phyloP scores from a whole-genome alignment of 805 yeast species.

The Torulaspora indica region DNA sequence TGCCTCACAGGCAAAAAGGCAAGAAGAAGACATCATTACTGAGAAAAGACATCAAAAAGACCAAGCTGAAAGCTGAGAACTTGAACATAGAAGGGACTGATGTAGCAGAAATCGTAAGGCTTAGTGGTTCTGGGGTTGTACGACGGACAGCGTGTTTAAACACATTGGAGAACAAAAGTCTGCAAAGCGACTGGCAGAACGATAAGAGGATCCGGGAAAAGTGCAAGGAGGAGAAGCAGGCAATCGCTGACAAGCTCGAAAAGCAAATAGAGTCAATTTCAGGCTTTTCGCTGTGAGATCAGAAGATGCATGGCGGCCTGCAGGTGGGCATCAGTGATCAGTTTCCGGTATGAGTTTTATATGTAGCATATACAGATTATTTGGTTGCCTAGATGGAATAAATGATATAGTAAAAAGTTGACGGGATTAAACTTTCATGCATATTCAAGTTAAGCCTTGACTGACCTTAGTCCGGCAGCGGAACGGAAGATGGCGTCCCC shows the following conservation, averaged over 20 bases:
- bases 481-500: conserved; percentile 96
- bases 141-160: background rate
- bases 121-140: background rate
- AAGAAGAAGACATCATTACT: conserved; percentile 15
- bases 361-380: conserved; percentile 15
- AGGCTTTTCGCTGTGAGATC: conserved; percentile 29
- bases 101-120: conserved; percentile 8
- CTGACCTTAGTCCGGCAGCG: conserved; percentile 68
- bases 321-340: background rate
- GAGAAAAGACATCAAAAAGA: conserved; percentile 27
- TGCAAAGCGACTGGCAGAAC: conserved; percentile 27
- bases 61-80: conserved; percentile 24
- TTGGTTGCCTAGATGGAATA: conserved; percentile 12
- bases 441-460: conserved; percentile 48
- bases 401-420: conserved; percentile 7
- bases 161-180: conserved; percentile 18
- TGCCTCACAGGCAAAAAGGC: conserved; percentile 9
- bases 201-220: conserved; percentile 26
- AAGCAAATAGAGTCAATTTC: conserved; percentile 36
- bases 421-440: background rate
- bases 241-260: conserved; percentile 29
- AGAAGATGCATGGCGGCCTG: too few relatives aligned
- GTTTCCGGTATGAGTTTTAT: background rate
- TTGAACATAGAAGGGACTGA: conserved; percentile 20
- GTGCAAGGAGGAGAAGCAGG: conserved; percentile 22